Evolutionary conservation across 2,329 filamentous ascomycete species (phyloP).

Genomic region (Alternaria burnsii): DNA sequence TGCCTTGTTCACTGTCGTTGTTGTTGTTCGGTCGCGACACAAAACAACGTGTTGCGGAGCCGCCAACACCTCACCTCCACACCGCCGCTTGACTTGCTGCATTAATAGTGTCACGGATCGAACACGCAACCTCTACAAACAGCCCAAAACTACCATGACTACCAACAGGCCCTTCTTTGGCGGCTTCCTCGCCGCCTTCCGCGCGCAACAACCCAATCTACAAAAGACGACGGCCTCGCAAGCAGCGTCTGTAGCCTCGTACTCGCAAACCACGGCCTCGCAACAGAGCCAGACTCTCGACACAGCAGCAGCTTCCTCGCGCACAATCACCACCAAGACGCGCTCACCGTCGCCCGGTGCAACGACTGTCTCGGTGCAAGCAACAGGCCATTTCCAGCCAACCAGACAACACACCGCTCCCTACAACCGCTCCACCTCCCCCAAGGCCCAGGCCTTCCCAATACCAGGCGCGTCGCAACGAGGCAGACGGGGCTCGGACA

Average conservation of each 20-base stretch:
- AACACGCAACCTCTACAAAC: no score
- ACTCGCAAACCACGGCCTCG: constrained; percentile 46
- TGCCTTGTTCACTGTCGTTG: background rate
- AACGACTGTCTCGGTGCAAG: constrained; percentile 51
- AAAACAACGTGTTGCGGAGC: constrained; percentile 7
- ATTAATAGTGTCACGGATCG: background rate
- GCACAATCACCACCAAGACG: constrained; percentile 50
- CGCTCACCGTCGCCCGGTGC: constrained; percentile 43
- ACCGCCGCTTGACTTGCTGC: constrained; percentile 7
- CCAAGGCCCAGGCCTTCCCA: constrained; percentile 47
- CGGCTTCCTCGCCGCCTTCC: constrained; percentile 73
- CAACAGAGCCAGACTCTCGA: constrained; percentile 50
- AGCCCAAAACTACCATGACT: constrained; percentile 58
- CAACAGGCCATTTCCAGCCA: constrained; percentile 52
- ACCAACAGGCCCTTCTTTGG: constrained; percentile 72
- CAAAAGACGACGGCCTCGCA: constrained; percentile 63
- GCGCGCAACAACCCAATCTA: constrained; percentile 69
- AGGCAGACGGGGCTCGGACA: constrained; percentile 74
- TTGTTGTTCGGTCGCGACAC: background rate
- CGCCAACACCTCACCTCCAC: constrained; percentile 5
- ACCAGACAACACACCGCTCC: constrained; percentile 52
- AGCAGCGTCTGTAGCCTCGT: constrained; percentile 49
- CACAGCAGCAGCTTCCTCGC: constrained; percentile 52
- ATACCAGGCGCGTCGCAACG: constrained; percentile 46
- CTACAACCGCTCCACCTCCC: constrained; percentile 50